Evolutionary conservation across 352 stramenopile genomes (phyloP), one percentile per base, ranked within the genome.

Genomic region (Pythium diclinum): DNA sequence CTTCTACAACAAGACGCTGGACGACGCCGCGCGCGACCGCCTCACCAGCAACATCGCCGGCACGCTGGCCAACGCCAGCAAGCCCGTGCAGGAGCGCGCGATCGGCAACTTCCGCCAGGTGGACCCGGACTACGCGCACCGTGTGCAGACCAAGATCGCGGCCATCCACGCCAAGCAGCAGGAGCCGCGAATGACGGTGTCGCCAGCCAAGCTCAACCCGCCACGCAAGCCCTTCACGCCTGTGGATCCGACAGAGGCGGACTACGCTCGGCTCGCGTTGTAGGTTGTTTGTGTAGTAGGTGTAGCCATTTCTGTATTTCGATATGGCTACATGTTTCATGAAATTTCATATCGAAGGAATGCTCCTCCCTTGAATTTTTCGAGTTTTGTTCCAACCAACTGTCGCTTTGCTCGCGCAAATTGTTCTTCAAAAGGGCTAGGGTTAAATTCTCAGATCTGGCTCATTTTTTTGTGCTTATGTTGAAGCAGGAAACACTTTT

Each of bases 21-120:
- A 89, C 28, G 75, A 73, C 3, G 86, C 56, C 7, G 88, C 42
- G 9, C 80, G 88, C 11, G 83, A 94, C 32, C 79, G 85, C 2
- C 79, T 97, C 21, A 94, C 89, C 16, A 71, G 75, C 68, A 97
- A 97, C 76, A 94, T 97, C 52, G 89, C 91, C 30, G 81, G 78
- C 10, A 85, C 89, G 70, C 71, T 93, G 21, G 84, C 76, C 14
- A 90, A 93, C 60, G 90, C 89, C 14, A 88, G 88, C 32, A 67
- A 83, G 63, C 76, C 83, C 4, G 89, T 97, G 54, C 90, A 96
- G 60, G 69, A 72, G 19, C 82, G 91, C 23, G 86, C 85, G 17
- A 85, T 97, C 60, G 82, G 80, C 57, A 97, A 97, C 75, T 97
- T 97, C 54, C 71, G 69, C 13, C 72, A 92, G 47, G 90, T 89